Conservation (phyloP, 2,329 filamentous ascomycete genomes). For the Claviceps humidiphila region DNA sequence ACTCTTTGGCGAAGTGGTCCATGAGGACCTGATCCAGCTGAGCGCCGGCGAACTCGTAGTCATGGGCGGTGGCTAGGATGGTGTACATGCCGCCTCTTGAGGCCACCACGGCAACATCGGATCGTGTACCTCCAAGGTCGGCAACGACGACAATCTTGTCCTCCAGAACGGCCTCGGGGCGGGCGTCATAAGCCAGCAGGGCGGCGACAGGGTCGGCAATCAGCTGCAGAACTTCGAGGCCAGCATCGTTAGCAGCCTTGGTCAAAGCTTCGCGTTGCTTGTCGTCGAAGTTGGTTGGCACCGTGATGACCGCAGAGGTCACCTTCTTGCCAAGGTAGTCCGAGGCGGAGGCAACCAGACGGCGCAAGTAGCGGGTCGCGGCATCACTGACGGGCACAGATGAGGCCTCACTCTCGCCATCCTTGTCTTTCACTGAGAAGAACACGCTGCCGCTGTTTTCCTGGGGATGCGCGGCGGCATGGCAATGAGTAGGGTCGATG, state of each 20-base stretch:
- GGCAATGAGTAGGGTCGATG: constrained; percentile 90
- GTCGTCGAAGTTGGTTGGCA: constrained; percentile 87
- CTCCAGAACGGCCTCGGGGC: constrained; percentile 55
- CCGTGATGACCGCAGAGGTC: constrained; percentile 85
- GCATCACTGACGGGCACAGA: constrained; percentile 68
- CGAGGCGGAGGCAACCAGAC: constrained; percentile 69
- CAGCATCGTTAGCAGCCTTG: constrained; percentile 65
- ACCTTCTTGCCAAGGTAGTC: constrained; percentile 90
- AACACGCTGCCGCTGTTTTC: constrained; percentile 58
- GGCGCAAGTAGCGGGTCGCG: constrained; percentile 70
- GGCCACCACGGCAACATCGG: constrained; percentile 80
- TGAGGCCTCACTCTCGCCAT: constrained; percentile 46
- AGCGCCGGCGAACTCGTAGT: constrained; percentile 82
- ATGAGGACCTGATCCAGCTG: constrained; percentile 83
- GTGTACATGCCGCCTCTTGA: constrained; percentile 95
- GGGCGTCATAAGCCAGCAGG: constrained; percentile 80
- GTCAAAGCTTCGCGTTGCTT: constrained; percentile 72
- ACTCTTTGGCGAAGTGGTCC: constrained; percentile 97
- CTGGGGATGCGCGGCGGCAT: constrained; percentile 81
- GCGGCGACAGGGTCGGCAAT: constrained; percentile 85
- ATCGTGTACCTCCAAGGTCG: constrained; percentile 84
- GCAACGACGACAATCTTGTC: constrained; percentile 90
- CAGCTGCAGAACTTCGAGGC: constrained; percentile 80
- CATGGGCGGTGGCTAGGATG: constrained; percentile 81
- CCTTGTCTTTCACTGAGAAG: constrained; percentile 73